Evolutionary conservation across 2,329 filamentous ascomycete species (phyloP).

Genomic region (Aspergillus nomiae): DNA sequence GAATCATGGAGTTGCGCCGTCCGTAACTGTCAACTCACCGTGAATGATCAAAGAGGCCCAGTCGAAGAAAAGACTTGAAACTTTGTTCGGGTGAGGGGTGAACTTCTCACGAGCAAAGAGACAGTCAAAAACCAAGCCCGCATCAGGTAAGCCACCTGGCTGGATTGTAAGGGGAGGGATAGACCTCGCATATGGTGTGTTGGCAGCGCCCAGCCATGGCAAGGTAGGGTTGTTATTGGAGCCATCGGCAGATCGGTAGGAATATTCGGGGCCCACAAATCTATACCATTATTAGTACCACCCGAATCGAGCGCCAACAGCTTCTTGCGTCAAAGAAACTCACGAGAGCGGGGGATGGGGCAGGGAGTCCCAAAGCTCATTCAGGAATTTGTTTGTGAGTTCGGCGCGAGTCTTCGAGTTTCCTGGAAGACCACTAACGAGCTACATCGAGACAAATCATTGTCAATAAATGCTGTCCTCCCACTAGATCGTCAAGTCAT

Average conservation of each 20-base stretch:
- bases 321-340: conserved; percentile 13
- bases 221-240: conserved; percentile 70
- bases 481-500: background rate
- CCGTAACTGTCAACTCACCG: conserved; percentile 44
- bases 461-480: background rate
- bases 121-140: conserved; percentile 53
- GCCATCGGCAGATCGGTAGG: conserved; percentile 70
- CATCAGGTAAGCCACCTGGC: conserved; percentile 69
- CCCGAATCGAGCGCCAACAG: background rate
- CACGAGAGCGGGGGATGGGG: conserved; percentile 72
- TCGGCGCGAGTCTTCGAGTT: conserved; percentile 63
- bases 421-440: conserved; percentile 66
- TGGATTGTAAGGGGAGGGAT: conserved; percentile 61
- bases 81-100: conserved; percentile 66
- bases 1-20: background rate
- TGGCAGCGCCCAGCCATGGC: conserved; percentile 67
- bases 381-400: conserved; percentile 68
- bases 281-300: conserved; percentile 26
- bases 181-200: conserved; percentile 67
- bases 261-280: conserved; percentile 56
- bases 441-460: conserved; percentile 35
- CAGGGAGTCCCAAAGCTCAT: conserved; percentile 69
- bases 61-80: conserved; percentile 72
- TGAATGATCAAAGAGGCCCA: conserved; percentile 75
- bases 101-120: conserved; percentile 46